These are phyloP conservation scores for Carex kokanica DNA, from an alignment of 176 grass and related monocot species.

Conservation along the genomic window DNA sequence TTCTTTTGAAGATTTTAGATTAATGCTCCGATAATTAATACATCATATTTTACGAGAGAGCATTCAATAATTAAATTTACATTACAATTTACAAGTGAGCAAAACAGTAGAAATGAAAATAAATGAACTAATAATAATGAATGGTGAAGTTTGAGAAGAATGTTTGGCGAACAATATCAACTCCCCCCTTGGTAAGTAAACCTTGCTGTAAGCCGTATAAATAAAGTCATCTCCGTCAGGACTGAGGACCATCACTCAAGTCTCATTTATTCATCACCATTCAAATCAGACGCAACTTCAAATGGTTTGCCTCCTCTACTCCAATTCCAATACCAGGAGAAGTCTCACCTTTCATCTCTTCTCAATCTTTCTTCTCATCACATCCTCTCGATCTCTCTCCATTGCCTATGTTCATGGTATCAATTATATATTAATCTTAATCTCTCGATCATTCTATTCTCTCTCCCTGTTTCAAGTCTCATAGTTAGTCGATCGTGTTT, in stretches of 20 bases:
- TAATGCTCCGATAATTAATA: no score
- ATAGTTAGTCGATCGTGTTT: neutral
- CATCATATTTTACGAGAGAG: no score
- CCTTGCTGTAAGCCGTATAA: neutral
- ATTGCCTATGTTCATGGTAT: slow-evolving; percentile 11
- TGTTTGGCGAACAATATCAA: neutral
- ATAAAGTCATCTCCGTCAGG: slow-evolving; percentile 19
- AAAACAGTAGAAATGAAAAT: neutral
- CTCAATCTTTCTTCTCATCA: slow-evolving; percentile 14
- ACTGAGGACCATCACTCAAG: slow-evolving; percentile 3
- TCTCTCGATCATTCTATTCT: no score
- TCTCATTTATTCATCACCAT: slow-evolving; percentile 24
- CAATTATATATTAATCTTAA: neutral
- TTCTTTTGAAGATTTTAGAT: neutral
- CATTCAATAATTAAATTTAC: no score
- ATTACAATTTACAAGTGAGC: neutral
- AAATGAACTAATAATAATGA: neutral
- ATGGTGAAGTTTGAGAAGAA: neutral
- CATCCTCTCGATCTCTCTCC: slow-evolving; percentile 14
- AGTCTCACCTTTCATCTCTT: neutral
- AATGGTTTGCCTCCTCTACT: slow-evolving; percentile 20
- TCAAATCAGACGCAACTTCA: slow-evolving; percentile 1
- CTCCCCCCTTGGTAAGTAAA: no score
- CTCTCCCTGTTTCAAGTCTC: neutral
- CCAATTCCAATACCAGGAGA: neutral